Evolutionary conservation across 148 eudicot genomes (phyloP), one percentile per base, ranked within the genome.

Genomic region (Polygonum aviculare): DNA sequence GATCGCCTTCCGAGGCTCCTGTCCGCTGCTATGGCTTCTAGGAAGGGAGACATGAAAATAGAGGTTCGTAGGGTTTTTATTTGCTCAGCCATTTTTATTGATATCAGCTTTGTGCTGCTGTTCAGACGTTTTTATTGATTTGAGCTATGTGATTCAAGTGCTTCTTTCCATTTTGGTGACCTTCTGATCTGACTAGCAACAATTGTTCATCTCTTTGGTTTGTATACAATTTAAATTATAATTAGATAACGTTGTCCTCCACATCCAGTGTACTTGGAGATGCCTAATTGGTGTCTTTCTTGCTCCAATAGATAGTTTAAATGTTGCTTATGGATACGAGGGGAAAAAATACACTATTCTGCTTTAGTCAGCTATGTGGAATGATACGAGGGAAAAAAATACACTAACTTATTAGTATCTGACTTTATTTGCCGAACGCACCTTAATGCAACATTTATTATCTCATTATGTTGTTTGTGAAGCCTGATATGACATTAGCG

Each of bases 1-100:
- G 99, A 95, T 91, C 94, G 99, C 7, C 69, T 95, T 44, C 99
- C 99, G 11, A 80, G 99, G 80, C 87, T 95, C 38, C 90, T 95
- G 12, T 87, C 97, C 2, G 99, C 99, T 67, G 85, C 94, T 72
- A 78, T 95, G 70, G 84, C 80, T 48, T 85, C 94, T 21, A 72
- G 89, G 36, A 94, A 90, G 77, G 78, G 83, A 35, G 84, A 82
- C 77, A 77, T 90, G 83, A 83, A 78, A 19, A 88, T 82, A 41
- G 86, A 89, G 96, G 97, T 91, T 60, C 69, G 74, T 57, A 57
- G 63, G 62, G 12, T 22, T 57, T 57, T 57, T 21, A 22, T 0
- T 57, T 9, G 63, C 8, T 57, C 21, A 21, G 31, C 41, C 47
- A 10, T 51, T 51, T 26, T 51, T 12, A 51, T 51, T 51, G 55